Base-by-base conservation (phyloP, 225 moss, liverwort and hornwort species). In the Physcomitrium patens region DNA sequence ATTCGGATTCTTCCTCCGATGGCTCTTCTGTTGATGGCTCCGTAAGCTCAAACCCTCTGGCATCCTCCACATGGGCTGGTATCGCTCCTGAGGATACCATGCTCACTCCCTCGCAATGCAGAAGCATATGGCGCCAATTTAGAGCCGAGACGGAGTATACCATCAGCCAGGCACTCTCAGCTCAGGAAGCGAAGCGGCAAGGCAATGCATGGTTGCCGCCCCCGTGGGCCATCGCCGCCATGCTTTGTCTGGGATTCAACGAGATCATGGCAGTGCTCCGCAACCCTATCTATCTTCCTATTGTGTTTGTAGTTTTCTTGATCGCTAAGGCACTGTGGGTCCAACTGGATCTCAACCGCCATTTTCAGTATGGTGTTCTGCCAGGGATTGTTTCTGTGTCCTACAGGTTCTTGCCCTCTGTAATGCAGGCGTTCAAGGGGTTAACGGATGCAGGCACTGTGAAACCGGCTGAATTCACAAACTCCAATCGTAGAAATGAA, bases 91-190 rank as follows among this genome's bases (percentile, higher is more conserved):
- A 83, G 2, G 76, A 86, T 76, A 89, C 92, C 2, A 52, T 99
- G 22, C 81, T 99, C 63, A 88, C 91, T 3, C 99, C 99, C 18
- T 73, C 84, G 1, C 99, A 95, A 31, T 95, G 95, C 90, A 83
- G 93, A 58, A 71, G 47, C 27, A 63, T 99, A 50, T 99, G 99
- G 99, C 90, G 95, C 19, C 99, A 99, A 27, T 99, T 99, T 57
- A 88, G 91, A 62, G 90, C 93, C 24, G 99, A 95, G 63, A 99
- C 99, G 1, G 95, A 95, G 73, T 99, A 88, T 60, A 89, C 86
- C 0, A 93, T 99, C 8, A 88, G 89, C 67, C 99, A 99, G 63
- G 99, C 99, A 22, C 84, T 99, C 27, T 71, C 95, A 28, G 93
- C 93, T 0, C 97, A 99, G 80, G 93, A 95, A 45, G 89, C 93